Conservation (phyloP, 148 eudicot genomes). For the Polygonum maritimum region DNA sequence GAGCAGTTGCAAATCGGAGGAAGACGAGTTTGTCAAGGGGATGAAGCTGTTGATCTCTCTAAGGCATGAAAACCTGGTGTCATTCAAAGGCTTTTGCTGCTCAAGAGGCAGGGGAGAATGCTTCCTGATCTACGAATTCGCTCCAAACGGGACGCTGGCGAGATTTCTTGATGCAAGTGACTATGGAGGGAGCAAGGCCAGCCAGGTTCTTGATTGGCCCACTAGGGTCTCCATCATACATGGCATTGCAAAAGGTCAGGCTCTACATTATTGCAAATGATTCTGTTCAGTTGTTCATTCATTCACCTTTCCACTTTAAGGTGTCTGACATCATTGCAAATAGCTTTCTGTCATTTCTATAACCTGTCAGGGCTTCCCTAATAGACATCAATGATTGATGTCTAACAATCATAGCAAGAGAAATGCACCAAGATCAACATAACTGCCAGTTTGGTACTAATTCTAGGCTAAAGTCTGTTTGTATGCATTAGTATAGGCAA, state of each 20-base stretch:
- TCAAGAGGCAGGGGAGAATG: slow-evolving; percentile 61
- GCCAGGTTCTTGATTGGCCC: slow-evolving; percentile 40
- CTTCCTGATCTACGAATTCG: slow-evolving; percentile 52
- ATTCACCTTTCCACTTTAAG: slow-evolving; percentile 1
- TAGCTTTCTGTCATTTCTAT: neutral
- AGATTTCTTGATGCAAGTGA: slow-evolving; percentile 37
- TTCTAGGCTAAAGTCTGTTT: neutral
- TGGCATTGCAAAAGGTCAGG: slow-evolving; percentile 70
- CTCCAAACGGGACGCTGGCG: slow-evolving; percentile 37
- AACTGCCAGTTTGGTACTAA: neutral
- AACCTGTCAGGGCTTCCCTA: neutral
- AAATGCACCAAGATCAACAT: neutral
- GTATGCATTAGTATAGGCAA: too few species aligned
- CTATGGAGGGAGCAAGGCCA: slow-evolving; percentile 14
- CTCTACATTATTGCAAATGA: slow-evolving; percentile 4
- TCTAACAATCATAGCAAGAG: neutral
- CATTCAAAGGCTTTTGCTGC: slow-evolving; percentile 43
- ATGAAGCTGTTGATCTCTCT: slow-evolving; percentile 41
- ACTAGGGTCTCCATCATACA: slow-evolving; percentile 47
- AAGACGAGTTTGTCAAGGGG: slow-evolving; percentile 47
- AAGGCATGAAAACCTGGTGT: slow-evolving; percentile 47
- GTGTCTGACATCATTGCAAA: neutral
- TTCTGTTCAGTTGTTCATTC: neutral
- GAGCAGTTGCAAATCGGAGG: slow-evolving; percentile 49
- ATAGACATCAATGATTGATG: neutral